Conservation (phyloP, 1,284 basidiomycete species). For the Coniferiporia weirii region DNA sequence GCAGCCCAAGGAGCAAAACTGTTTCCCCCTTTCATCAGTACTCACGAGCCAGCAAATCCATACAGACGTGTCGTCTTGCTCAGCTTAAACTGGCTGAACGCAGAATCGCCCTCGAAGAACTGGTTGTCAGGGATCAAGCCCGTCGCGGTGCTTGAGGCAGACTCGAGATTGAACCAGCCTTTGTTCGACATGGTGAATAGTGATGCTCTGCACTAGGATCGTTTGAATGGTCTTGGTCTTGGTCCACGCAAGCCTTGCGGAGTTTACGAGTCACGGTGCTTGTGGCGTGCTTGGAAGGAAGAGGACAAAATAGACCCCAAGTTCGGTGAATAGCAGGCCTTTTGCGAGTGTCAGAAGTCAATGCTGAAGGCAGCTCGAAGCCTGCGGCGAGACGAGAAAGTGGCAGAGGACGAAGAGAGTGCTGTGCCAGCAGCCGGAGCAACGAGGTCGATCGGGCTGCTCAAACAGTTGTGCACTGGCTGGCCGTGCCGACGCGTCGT, state of each 20-base stretch:
- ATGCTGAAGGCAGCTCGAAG: neutral
- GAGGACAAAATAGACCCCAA: no score
- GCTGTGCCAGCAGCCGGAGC: slow-evolving; percentile 14
- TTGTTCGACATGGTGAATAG: slow-evolving; percentile 75
- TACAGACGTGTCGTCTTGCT: slow-evolving; percentile 77
- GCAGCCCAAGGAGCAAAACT: neutral
- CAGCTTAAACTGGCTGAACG: slow-evolving; percentile 63
- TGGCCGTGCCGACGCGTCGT: neutral
- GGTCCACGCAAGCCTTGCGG: no score
- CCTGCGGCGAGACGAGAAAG: neutral
- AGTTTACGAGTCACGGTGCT: no score
- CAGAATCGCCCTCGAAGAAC: slow-evolving; percentile 90
- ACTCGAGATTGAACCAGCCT: slow-evolving; percentile 90
- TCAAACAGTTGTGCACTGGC: no score
- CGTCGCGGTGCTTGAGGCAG: slow-evolving; percentile 53
- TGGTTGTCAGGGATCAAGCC: slow-evolving; percentile 94
- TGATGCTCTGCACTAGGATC: neutral
- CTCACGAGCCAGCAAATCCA: slow-evolving; percentile 80
- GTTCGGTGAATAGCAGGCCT: neutral
- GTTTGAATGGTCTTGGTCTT: no score
- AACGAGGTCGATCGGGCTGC: no score
- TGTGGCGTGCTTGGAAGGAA: no score
- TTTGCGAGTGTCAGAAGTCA: neutral
- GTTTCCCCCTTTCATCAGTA: slow-evolving; percentile 12
- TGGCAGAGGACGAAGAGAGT: neutral